These are phyloP conservation scores for Colletotrichum camelliae DNA, from an alignment of 2,329 filamentous ascomycete species.

Conservation along the genomic window DNA sequence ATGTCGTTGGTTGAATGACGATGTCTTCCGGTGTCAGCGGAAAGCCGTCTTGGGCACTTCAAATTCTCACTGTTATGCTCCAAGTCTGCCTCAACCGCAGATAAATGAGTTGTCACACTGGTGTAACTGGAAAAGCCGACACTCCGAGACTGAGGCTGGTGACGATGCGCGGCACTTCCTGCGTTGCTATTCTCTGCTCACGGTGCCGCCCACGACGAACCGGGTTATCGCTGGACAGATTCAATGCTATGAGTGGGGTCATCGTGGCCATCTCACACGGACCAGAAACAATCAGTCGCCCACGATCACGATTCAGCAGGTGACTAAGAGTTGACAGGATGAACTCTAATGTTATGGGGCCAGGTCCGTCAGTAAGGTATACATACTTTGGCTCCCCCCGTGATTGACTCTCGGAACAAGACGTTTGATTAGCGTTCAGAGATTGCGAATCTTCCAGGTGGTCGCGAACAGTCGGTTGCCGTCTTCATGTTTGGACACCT, in stretches of 20 bases:
- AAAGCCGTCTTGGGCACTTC: background rate
- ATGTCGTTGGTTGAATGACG: background rate
- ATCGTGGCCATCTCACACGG: background rate
- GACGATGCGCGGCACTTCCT: background rate
- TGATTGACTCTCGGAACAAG: background rate
- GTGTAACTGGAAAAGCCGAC: background rate
- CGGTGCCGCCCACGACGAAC: background rate
- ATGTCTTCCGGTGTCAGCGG: background rate
- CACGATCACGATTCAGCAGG: background rate
- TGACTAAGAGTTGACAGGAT: background rate
- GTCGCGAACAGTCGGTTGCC: background rate
- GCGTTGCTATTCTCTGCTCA: background rate
- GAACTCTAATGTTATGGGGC: background rate
- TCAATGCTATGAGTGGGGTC: background rate
- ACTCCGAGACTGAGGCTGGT: background rate
- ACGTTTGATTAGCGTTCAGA: background rate
- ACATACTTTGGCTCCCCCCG: background rate
- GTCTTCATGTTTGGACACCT: background rate
- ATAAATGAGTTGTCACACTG: background rate
- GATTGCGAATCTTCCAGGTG: background rate
- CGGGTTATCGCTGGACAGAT: background rate
- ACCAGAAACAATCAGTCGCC: background rate
- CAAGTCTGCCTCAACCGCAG: background rate
- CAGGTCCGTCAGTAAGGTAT: background rate
- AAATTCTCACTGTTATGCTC: background rate